These are phyloP conservation scores for Coemansia sp. DNA, from an alignment of 192 early-diverging fungal species.

Conservation along the genomic window DNA sequence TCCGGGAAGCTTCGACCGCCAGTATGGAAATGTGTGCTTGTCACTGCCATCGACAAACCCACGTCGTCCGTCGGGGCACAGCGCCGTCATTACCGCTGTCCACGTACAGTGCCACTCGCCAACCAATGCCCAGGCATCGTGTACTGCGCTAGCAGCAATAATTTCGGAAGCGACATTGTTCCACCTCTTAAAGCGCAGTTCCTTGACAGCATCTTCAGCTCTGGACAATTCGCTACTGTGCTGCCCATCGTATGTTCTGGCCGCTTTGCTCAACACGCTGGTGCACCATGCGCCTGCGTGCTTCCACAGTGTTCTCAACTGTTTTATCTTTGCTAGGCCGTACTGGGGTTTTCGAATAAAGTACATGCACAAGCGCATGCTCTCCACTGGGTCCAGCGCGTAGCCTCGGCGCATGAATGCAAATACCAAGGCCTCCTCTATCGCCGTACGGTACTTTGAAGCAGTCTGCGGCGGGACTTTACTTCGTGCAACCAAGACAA, in stretches of 20 bases:
- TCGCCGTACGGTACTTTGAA: conserved; percentile 20
- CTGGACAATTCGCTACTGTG: neutral
- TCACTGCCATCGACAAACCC: conserved; percentile 19
- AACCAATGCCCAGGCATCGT: conserved; percentile 20
- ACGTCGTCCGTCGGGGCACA: conserved; percentile 37
- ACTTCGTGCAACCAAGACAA: conserved; percentile 33
- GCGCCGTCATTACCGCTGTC: conserved; percentile 25
- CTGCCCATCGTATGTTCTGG: neutral
- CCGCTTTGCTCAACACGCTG: neutral
- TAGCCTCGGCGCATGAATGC: conserved; percentile 39
- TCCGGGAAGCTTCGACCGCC: conserved; percentile 37
- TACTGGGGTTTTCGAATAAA: conserved; percentile 17
- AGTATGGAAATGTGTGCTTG: conserved; percentile 27
- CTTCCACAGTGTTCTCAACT: conserved; percentile 26
- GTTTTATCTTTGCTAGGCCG: neutral
- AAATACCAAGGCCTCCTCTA: conserved; percentile 48
- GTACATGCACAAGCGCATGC: conserved; percentile 38
- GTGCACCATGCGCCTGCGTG: conserved; percentile 21
- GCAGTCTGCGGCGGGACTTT: conserved; percentile 15
- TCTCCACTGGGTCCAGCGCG: conserved; percentile 32
- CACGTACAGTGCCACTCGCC: conserved; percentile 39
- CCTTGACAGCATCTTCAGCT: conserved; percentile 4
- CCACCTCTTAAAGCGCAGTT: conserved; percentile 53
- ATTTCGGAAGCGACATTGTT: conserved; percentile 46
- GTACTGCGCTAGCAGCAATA: neutral